Evolutionary conservation across 2,329 filamentous ascomycete species (phyloP).

Genomic region (Thelonectria olida): DNA sequence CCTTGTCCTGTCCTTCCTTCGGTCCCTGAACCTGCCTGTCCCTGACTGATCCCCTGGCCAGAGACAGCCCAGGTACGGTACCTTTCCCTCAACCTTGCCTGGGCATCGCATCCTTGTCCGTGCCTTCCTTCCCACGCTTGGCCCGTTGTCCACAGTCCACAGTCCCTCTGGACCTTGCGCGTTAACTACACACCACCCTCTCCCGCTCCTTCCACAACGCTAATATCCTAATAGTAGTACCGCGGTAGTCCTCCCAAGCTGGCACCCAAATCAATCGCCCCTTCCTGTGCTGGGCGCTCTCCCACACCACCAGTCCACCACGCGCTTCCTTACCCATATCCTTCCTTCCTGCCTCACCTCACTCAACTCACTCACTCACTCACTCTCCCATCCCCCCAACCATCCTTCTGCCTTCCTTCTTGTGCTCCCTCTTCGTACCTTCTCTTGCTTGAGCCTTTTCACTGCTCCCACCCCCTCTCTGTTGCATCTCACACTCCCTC

Average conservation of each 20-base stretch:
- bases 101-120: constrained; percentile 22
- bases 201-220: constrained; percentile 15
- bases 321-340: constrained; percentile 5
- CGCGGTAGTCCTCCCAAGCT: not conserved
- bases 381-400: no score
- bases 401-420: constrained; percentile 21
- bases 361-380: constrained; percentile 7
- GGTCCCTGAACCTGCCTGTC: constrained; percentile 9
- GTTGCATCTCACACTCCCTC: constrained; percentile 23
- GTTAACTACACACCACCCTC: constrained; percentile 1
- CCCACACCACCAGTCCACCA: not conserved
- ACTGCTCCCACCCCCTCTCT: constrained; percentile 23
- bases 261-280: constrained; percentile 9
- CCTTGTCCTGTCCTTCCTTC: not conserved
- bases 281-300: not conserved
- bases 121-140: constrained; percentile 6
- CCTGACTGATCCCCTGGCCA: constrained; percentile 8
- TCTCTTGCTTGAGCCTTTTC: constrained; percentile 18
- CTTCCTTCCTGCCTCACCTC: constrained; percentile 11
- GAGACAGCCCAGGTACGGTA: not conserved
- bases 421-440: constrained; percentile 21
- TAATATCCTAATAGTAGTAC: not conserved
- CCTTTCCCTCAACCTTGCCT: constrained; percentile 13
- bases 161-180: not conserved
- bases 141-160: not conserved